phyloP scores from a whole-genome alignment of 305 asterid genomes.

The Andrographis paniculata region DNA sequence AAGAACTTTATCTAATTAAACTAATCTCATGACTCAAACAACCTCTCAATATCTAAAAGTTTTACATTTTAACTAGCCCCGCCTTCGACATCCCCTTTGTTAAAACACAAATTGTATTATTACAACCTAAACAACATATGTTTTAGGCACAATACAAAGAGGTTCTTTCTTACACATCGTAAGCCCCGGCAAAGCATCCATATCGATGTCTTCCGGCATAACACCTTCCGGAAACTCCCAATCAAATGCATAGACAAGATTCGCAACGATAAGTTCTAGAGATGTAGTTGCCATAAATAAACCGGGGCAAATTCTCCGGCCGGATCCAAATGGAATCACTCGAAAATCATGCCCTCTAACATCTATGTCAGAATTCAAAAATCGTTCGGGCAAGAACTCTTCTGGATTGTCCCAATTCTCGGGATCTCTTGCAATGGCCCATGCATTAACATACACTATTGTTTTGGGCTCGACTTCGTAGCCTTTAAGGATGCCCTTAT shows the following conservation, averaged over 20 bases:
- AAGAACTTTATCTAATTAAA: no score
- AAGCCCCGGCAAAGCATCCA: neutral
- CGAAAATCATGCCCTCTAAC: neutral
- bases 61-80: no score
- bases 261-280: neutral
- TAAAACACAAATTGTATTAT: no score
- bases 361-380: neutral
- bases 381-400: constrained; percentile 7
- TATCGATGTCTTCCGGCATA: neutral
- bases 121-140: no score
- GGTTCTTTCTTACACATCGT: neutral
- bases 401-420: constrained; percentile 3
- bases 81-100: no score
- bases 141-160: neutral
- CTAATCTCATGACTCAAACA: no score
- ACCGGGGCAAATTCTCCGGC: constrained; percentile 5
- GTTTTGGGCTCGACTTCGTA: neutral
- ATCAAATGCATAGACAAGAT: neutral
- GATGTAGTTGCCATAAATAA: neutral
- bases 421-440: constrained; percentile 8
- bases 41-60: no score
- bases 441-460: neutral
- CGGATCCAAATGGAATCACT: constrained; percentile 6
- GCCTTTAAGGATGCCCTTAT: neutral
- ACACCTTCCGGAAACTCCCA: neutral